Evolutionary conservation across 129 eudicot species (phyloP).

Genomic region (Heracleum sosnowskyi): DNA sequence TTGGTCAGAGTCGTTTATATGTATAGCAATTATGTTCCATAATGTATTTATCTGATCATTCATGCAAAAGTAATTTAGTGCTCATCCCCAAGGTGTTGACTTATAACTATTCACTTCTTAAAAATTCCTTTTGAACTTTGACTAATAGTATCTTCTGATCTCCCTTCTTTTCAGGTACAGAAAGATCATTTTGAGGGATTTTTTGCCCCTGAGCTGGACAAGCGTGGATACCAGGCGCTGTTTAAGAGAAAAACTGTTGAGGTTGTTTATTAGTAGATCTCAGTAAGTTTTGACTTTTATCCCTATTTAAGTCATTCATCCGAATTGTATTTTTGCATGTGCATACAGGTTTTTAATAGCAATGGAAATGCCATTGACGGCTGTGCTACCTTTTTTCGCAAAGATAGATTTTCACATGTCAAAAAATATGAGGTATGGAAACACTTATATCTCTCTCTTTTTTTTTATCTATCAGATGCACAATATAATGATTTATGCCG

Average conservation of each 20-base stretch:
- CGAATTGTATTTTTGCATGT: neutral
- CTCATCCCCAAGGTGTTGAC: neutral
- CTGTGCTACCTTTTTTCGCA: slow-evolving; percentile 88
- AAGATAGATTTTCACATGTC: slow-evolving; percentile 87
- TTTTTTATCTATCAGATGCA: neutral
- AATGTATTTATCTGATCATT: neutral
- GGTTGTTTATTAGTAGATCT: slow-evolving; percentile 31
- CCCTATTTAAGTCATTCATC: slow-evolving; percentile 3
- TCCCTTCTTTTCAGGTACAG: slow-evolving; percentile 57
- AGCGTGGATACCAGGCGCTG: slow-evolving; percentile 87
- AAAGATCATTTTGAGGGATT: slow-evolving; percentile 79
- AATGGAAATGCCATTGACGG: slow-evolving; percentile 61
- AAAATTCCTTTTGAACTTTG: neutral
- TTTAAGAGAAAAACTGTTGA: slow-evolving; percentile 78
- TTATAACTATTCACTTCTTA: neutral
- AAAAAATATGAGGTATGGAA: slow-evolving; percentile 79
- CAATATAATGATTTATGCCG: slow-evolving; percentile 2
- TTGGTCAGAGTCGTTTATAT: neutral
- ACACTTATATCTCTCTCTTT: neutral
- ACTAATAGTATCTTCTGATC: neutral
- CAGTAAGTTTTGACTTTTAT: neutral
- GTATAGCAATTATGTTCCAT: neutral
- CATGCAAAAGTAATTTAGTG: neutral
- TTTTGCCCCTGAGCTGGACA: slow-evolving; percentile 88
- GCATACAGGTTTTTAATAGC: slow-evolving; percentile 50